Base-by-base conservation (phyloP, 345 rosid genomes). In the Eucalyptus urophylla region DNA sequence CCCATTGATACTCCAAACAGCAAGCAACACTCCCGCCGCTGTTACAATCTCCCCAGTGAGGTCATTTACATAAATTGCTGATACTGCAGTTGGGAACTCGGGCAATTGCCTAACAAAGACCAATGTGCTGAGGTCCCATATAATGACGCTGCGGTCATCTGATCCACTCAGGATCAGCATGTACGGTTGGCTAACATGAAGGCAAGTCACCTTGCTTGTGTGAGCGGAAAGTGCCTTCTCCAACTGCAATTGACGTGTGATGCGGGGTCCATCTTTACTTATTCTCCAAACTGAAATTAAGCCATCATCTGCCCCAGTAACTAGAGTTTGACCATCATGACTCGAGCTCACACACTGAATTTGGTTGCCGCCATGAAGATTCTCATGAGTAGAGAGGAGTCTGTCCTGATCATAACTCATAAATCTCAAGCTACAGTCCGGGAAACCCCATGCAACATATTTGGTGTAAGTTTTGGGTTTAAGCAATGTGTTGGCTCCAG, bases 1-100 rank as follows among this genome's bases (percentile, higher is more conserved):
- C 53, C 99, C 99, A 89, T 98, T 98, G 92, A 97, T 92, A 94
- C 99, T 96, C 99, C 99, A 98, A 88, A 98, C 95, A 58, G 99
- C 98, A 88, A 98, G 98, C 91, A 96, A 90, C 87, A 97, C 95
- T 90, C 99, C 99, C 65, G 99, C 98, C 11, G 99, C 99, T 4
- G 99, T 97, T 91, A 96, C 94, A 69, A 98, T 97, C 92, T 96
- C 99, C 67, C 99, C 99, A 0, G 97, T 95, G 92, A 98, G 95
- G 91, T 98, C 98, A 87, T 97, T 98, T 86, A 97, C 96, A 90
- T 96, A 97, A 86, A 97, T 90, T 58, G 99, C 99, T 69, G 99
- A 96, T 90, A 97, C 92, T 22, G 99, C 94, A 37, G 93, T 94
- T 47, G 99, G 97, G 91, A 98, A 96, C 92, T 95, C 97, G 0